Base-by-base conservation (phyloP, 306 rosid genomes). In the Prunus mume region DNA sequence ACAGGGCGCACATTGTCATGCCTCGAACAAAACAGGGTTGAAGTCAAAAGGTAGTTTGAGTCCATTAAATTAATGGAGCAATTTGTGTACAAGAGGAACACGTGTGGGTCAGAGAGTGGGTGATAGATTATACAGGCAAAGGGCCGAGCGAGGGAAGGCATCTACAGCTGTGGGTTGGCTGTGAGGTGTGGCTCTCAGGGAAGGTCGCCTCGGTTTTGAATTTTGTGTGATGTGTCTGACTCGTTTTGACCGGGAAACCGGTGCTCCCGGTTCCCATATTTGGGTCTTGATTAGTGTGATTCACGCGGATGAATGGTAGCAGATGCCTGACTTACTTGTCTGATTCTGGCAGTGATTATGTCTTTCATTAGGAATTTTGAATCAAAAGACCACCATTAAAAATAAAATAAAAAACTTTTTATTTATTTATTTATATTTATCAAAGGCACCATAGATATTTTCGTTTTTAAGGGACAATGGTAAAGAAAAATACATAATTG, bases 151-250 rank as follows among this genome's bases (percentile, higher is more conserved):
- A 12, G 12, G 17, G 28, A 47, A 15, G 76, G 65, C 65, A 55
- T 71, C 20, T 71, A 55, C 76, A 54, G 65, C 77, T 73, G 69
- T 73, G 60, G 30, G 77, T 73, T 73, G 45, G 77, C n/a, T 38
- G 19, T 45, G 27, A 17, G 55, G 34, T 45, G 72, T 24, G 52
- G 54, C 52, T 38, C 50, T 38, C 50, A 6, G 76, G 12, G 45
- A 28, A 62, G 67, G 3, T 41, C 67, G 68, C 22, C 77, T n/a
- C 0, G 14, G 14, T n/a, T 43, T 12, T 0, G 24, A 20, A 58
- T 46, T 3, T 13, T 6, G 24, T 52, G 30, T 38, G 2, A 9
- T 57, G 8, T 22, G 41, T 12, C 24, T 14, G 9, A 17, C 12
- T 12, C 71, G 71, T 28, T 65, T 52, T 76, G 20, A 66, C 79